phyloP scores from a whole-genome alignment of 1,284 basidiomycete species.

The Naganishia sp. region DNA sequence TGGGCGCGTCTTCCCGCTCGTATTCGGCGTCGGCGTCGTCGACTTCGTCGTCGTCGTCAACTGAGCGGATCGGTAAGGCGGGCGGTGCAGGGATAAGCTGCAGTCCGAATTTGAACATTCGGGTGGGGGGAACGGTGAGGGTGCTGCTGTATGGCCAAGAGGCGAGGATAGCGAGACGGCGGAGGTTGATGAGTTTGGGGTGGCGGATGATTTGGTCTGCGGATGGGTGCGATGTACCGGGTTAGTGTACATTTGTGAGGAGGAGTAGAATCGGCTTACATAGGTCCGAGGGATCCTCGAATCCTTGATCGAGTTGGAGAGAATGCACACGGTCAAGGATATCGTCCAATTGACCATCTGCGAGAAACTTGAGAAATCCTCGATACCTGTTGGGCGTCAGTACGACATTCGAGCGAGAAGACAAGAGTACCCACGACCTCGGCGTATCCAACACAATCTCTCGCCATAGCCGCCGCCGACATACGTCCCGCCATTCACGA shows the following conservation, averaged over 20 bases:
- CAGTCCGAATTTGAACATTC: constrained; percentile 40
- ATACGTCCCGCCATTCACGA: constrained; percentile 40
- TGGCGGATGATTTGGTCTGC: constrained; percentile 39
- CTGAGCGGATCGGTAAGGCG: neutral
- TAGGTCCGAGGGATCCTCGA: constrained; percentile 35
- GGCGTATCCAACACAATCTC: constrained; percentile 34
- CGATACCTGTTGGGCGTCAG: constrained; percentile 2
- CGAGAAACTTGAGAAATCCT: constrained; percentile 20
- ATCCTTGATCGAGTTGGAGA: constrained; percentile 37
- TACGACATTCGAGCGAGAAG: neutral
- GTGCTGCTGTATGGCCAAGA: constrained; percentile 36
- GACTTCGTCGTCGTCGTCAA: neutral
- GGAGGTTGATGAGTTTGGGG: constrained; percentile 35
- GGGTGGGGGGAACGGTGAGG: constrained; percentile 31
- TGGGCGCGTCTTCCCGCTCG: constrained; percentile 5
- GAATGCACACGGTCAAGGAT: constrained; percentile 32
- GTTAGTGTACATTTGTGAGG: neutral
- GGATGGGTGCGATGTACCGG: neutral
- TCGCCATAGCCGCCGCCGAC: constrained; percentile 37
- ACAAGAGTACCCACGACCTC: constrained; percentile 33
- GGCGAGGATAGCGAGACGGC: constrained; percentile 39
- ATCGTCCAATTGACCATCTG: constrained; percentile 24
- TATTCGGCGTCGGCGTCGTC: constrained; percentile 1
- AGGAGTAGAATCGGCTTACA: constrained; percentile 35
- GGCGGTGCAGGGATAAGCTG: constrained; percentile 37